phyloP scores from a whole-genome alignment of 257 asterid species.

The Leptodermis oblonga region DNA sequence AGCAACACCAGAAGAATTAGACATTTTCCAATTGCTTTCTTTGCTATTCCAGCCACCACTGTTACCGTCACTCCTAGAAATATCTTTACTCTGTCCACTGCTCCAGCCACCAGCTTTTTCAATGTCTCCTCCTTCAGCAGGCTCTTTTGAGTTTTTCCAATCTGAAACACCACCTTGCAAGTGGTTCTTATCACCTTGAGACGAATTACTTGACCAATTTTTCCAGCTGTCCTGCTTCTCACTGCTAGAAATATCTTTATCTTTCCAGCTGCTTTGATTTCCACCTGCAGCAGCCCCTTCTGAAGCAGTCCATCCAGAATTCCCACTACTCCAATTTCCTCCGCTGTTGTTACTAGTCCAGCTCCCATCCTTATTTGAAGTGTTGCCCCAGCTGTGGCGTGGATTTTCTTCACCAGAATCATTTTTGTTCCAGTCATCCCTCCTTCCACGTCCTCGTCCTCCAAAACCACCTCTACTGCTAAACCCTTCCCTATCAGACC shows the following conservation, averaged over 20 bases:
- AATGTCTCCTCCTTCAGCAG: slow-evolving; percentile 18
- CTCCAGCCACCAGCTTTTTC: slow-evolving; percentile 30
- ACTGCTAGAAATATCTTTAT: background rate
- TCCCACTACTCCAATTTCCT: slow-evolving; percentile 34
- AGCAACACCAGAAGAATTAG: slow-evolving; percentile 25
- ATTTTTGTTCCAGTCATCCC: slow-evolving; percentile 35
- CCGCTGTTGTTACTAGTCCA: slow-evolving; percentile 26
- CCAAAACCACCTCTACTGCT: slow-evolving; percentile 56
- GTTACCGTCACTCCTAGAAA: slow-evolving; percentile 17
- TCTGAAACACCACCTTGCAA: slow-evolving; percentile 25
- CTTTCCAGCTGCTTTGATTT: background rate
- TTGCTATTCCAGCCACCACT: slow-evolving; percentile 28
- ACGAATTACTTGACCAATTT: background rate
- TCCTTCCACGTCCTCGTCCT: slow-evolving; percentile 45
- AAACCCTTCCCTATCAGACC: slow-evolving; percentile 35
- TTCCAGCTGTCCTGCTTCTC: background rate
- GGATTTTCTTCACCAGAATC: slow-evolving; percentile 46
- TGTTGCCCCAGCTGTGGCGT: slow-evolving; percentile 37
- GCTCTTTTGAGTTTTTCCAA: slow-evolving; percentile 34
- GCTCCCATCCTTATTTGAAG: background rate
- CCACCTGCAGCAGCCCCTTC: slow-evolving; percentile 30
- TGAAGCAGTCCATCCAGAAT: slow-evolving; percentile 35
- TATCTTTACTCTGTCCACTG: slow-evolving; percentile 21
- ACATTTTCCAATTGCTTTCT: slow-evolving; percentile 14
- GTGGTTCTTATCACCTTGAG: slow-evolving; percentile 12